Base-by-base conservation (phyloP, 768 basidiomycete species). In the Albatrellus ellisii region DNA sequence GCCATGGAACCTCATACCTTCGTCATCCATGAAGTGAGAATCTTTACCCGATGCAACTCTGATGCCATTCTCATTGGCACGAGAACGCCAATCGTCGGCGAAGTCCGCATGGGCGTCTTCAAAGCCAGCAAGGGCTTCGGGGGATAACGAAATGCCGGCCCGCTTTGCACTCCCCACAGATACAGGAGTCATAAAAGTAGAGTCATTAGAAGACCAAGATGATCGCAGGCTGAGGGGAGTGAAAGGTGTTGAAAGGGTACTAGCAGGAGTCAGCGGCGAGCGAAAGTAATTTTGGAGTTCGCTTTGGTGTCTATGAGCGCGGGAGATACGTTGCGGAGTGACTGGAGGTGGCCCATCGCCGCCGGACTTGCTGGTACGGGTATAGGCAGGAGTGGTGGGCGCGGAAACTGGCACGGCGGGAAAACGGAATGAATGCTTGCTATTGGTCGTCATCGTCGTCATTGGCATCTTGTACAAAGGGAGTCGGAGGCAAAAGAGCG, bases 171-270 rank as follows among this genome's bases (percentile, higher is more conserved):
- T 50, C 36, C 54, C 56, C 7, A 62, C 54, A 33, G 69, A 69
- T 36, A 68, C 73, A 4, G 80, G 80, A 3, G 81, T 83, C 21
- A 72, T 77, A 25, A 82, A 49, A 2, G 73, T 73, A 4, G 63
- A 62, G 34, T 48, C 56, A 47, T 68, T 72, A 26, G 73, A 65
- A 35, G 70, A 68, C 29, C 70, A 62, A 47, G 72, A 67, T 5
- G 79, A 83, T 48, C 74, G 73, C 32, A 79, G 66, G 53, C 78
- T 80, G 53, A 78, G 66, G 24, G 80, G 79, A 3, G 79, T 80
- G 58, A 79, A 80, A 6, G 79, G 77, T 15, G 78, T 64, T 17
- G 68, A 69, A 32, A 54, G 39, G 14, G 59, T 59, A 18, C 65
- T 77, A 41, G 68, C 66, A 18, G 79, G 77, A 11, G 78, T 78